A percentile compares a stretch with the other conserved stretches of the same genome.
phyloP scores from a whole-genome alignment of 306 rosid species.

The Pyrus communis region DNA sequence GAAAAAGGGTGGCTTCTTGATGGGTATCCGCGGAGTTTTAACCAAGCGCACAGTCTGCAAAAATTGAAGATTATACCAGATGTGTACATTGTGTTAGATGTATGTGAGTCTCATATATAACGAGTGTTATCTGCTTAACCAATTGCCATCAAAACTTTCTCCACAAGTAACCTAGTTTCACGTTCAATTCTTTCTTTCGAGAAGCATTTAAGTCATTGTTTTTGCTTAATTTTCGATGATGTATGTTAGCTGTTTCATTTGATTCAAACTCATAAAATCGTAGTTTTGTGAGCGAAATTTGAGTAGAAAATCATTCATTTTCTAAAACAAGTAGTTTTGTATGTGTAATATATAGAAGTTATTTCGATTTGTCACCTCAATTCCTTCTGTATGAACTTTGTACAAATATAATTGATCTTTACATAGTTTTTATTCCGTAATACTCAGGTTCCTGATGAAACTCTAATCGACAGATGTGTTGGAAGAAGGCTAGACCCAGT shows the following conservation, averaged over 20 bases:
- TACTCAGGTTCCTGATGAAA: slow-evolving; percentile 99
- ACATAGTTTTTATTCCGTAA: slow-evolving; percentile 26
- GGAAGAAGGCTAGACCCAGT: slow-evolving; percentile 88
- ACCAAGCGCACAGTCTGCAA: slow-evolving; percentile 76
- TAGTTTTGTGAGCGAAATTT: not conserved
- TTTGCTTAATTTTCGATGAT: not conserved
- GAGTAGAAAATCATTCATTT: not conserved
- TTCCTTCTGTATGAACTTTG: not conserved
- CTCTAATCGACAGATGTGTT: slow-evolving; percentile 93
- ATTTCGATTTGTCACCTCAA: not conserved
- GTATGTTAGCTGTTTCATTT: not conserved
- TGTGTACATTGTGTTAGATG: slow-evolving; percentile 66
- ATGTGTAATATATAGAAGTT: not conserved
- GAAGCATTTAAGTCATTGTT: not conserved
- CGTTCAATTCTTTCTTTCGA: not conserved
- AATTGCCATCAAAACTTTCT: not conserved
- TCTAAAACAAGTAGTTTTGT: not conserved
- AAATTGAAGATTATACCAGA: slow-evolving; percentile 69
- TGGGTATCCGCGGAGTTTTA: slow-evolving; percentile 75
- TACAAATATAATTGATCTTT: not conserved
- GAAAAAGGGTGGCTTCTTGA: slow-evolving; percentile 96
- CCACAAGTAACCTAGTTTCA: not conserved
- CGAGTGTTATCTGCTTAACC: not conserved
- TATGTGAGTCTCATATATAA: slow-evolving; percentile 32
- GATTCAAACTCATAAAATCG: not conserved